Evolutionary conservation across 148 eudicot species (phyloP).

Genomic region (Rhododendron ovatum): DNA sequence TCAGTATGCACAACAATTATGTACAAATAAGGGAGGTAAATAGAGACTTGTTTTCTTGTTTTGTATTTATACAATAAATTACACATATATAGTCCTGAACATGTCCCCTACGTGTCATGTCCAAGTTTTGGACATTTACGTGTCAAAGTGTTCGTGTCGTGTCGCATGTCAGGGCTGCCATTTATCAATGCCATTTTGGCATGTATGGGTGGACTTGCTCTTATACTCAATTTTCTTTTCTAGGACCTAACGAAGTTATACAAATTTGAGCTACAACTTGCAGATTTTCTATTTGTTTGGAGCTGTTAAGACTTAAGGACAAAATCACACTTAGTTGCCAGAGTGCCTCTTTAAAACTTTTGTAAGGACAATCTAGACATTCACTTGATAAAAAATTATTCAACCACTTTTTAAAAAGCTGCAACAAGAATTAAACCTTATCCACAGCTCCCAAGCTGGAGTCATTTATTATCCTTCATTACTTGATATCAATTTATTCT

Average conservation of each 20-base stretch:
- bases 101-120: no score
- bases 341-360: not conserved
- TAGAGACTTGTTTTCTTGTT: no score
- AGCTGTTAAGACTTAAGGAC: not conserved
- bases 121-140: no score
- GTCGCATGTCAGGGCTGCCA: no score
- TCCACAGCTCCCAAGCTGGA: not conserved
- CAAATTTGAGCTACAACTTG: not conserved
- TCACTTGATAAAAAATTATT: not conserved
- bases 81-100: no score
- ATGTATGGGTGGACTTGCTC: no score
- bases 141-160: no score
- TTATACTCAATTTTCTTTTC: not conserved
- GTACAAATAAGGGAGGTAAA: no score
- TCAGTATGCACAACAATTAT: no score
- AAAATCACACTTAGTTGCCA: not conserved
- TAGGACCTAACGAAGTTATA: not conserved
- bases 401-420: not conserved
- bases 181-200: no score
- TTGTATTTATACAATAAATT: no score
- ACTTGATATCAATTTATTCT: not conserved
- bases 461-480: not conserved
- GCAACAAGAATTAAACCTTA: not conserved
- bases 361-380: not conserved
- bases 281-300: not conserved